Percentiles rank a stretch among this genome's conserved stretches.
These are phyloP conservation scores for Hanseniaspora occidentalis DNA, from an alignment of 805 yeast species.

Conservation along the genomic window DNA sequence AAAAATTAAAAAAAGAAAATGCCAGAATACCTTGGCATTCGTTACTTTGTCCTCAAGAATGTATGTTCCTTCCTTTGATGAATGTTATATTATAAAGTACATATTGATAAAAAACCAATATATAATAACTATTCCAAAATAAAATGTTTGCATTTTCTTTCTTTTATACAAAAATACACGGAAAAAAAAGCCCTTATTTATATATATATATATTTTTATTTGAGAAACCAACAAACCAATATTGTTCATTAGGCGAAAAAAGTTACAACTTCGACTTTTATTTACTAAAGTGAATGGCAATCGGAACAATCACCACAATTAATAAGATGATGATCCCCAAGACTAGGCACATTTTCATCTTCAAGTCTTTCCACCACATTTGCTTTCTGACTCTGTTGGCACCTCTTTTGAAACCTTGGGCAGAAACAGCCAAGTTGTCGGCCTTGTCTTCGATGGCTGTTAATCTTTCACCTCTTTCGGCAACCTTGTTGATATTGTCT, in stretches of 20 bases:
- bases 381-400: constrained; percentile 96
- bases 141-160: no score
- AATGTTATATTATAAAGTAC: no score
- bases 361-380: constrained; percentile 98
- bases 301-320: constrained; percentile 83
- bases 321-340: constrained; percentile 68
- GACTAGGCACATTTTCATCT: constrained; percentile 85
- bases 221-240: constrained; percentile 1
- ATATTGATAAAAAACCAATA: no score
- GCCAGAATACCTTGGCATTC: no score
- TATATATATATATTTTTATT: no score
- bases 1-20: no score
- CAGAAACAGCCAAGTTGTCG: constrained; percentile 80
- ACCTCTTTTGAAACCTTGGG: constrained; percentile 90
- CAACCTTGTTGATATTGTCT: constrained; percentile 90
- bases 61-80: no score
- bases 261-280: not conserved
- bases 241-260: not conserved
- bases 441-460: constrained; percentile 90
- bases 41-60: no score
- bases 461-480: constrained; percentile 84
- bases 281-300: constrained; percentile 72
- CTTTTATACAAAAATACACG: no score
- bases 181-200: no score
- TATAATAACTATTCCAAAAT: no score